Evolutionary conservation across 371 early-diverging fungal genomes (phyloP), one percentile per base, ranked within the genome.

Genomic region (Mortierella sp.): DNA sequence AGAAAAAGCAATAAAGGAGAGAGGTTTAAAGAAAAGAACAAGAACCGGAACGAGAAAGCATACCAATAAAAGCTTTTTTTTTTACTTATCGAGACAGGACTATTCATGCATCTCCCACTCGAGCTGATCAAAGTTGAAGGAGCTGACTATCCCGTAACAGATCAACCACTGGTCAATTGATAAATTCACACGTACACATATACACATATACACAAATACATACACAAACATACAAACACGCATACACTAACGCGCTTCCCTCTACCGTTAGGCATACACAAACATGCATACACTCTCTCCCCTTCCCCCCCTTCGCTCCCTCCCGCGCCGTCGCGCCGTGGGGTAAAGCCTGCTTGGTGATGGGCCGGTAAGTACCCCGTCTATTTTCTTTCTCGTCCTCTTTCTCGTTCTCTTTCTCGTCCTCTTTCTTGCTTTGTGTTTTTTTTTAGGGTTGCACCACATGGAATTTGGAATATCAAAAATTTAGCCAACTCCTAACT

Each of bases 1-100:
- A 53, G 61, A 51, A 43, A 63, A 43, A 63, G 59, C 9, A 31
- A 26, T 23, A 29, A 43, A 26, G 51, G 58, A 45, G 49, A 49
- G 23, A 40, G 40, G 6, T 40, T 13, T 40, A 6, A 40, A 54
- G 28, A 26, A 42, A 19, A 5, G 26, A 34, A 57, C 5, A 40
- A 61, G 12, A 61, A 26, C 22, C 35, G 28, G 22, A 28, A 15
- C 1, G 32, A n/a, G 26, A 42, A 43, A 32, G 37, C 15, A 32
- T 6, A 23, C 51, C 1, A 26, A 15, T 26, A 28, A 23, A 53
- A 53, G 28, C 28, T 53, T 53, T 53, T 53, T 10, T 26, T 40
- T 40, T 13, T 40, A 9, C 13, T 40, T 28, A 28, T 53, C 9
- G 28, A 53, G 28, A 23, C 23, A 28, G 53, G 53, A 49, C 23